Base-by-base conservation (phyloP, 2,329 filamentous ascomycete genomes). In the Aspergillus sp. region DNA sequence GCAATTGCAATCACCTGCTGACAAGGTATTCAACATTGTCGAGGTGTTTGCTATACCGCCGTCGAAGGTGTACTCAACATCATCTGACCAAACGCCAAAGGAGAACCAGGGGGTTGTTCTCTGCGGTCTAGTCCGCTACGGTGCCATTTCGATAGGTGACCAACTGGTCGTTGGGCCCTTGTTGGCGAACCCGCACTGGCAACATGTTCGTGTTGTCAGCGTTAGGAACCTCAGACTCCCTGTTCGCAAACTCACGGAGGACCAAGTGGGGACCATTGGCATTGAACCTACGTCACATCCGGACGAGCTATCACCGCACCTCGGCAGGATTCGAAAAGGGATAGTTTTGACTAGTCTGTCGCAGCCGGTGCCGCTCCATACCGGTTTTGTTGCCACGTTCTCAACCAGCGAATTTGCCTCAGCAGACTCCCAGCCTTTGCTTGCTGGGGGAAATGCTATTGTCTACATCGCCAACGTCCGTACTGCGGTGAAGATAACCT, bases 181-280 rank as follows among this genome's bases (percentile, higher is more conserved):
- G 52, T 45, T 61, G 19, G 56, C 64, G 13, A 68, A 69, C 23
- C 45, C 53, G 3, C 84, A 88, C 66, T 97, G 91, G 91, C 83
- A 88, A 53, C 77, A 77, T 20, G 89, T 91, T 5, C 83, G 80
- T 39, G 82, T 97, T 46, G 84, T 88, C 41, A 97, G 90, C 58
- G 84, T 96, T 39, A 85, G 91, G 19, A 95, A 95, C 57, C 74
- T 98, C 7, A 82, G 91, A 4, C 74, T 96, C 3, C 88, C 91
- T 0, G 90, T 96, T 0, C 81, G 82, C 42, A 81, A 78, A 0
- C 76, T 97, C 6, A 78, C 84, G 44, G 78, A 84, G 13, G 89
- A 88, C 7, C 91, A 98, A 68, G 90, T 91, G 5, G 93, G 91
- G 1, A 96, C 90, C 0, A 79, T 98, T 46, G 91, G 90, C 0